phyloP scores from a whole-genome alignment of 768 basidiomycete species.

The Lactarius akahatsu region DNA sequence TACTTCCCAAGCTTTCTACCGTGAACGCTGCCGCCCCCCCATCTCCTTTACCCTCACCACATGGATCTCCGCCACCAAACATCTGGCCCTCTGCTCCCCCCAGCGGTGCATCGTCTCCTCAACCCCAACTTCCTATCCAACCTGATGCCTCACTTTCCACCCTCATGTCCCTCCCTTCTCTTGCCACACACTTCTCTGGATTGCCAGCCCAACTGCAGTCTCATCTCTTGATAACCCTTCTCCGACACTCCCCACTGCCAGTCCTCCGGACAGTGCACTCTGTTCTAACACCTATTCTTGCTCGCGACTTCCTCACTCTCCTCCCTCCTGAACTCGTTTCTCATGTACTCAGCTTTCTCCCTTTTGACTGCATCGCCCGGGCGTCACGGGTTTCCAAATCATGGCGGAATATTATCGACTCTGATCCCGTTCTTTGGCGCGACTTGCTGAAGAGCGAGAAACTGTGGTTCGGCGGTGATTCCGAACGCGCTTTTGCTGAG shows the following conservation, averaged over 20 bases:
- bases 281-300: constrained; percentile 85
- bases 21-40: constrained; percentile 75
- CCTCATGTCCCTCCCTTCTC: constrained; percentile 79
- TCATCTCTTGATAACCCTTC: constrained; percentile 87
- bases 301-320: constrained; percentile 90
- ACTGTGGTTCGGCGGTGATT: constrained; percentile 87
- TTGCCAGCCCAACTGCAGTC: constrained; percentile 86
- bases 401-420: constrained; percentile 92
- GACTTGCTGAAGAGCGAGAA: constrained; percentile 79
- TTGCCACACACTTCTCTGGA: constrained; percentile 76
- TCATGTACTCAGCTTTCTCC: constrained; percentile 81
- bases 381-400: constrained; percentile 86
- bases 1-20: constrained; percentile 59
- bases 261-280: constrained; percentile 88
- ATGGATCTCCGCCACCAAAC: constrained; percentile 74
- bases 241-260: constrained; percentile 88
- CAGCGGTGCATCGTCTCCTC: constrained; percentile 72
- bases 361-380: constrained; percentile 77
- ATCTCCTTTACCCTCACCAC: constrained; percentile 81
- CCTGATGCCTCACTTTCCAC: constrained; percentile 81
- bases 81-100: constrained; percentile 83
- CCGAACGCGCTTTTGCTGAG: constrained; percentile 76
- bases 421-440: constrained; percentile 86
- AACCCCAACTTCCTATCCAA: constrained; percentile 65
- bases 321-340: constrained; percentile 92